Conservation (phyloP, 129 eudicot species). For the Tanacetum coccineum region DNA sequence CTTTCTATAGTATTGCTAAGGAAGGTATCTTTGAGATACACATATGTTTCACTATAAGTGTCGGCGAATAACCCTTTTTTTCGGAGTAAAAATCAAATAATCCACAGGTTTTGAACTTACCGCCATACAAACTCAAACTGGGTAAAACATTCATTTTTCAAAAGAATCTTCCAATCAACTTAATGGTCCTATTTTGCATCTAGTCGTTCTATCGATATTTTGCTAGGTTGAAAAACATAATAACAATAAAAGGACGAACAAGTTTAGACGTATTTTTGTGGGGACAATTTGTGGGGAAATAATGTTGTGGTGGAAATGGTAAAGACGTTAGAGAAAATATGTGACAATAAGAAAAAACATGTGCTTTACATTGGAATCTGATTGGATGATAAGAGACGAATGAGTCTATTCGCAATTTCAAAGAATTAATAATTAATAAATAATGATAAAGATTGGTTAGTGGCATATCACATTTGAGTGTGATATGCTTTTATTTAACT, state of each 20-base stretch:
- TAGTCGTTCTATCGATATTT: too few species aligned
- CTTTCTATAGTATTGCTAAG: too few species aligned
- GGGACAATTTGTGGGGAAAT: slow-evolving; percentile 14
- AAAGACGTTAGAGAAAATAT: slow-evolving; percentile 17
- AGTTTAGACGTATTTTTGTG: slow-evolving; percentile 4
- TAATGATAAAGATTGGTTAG: not conserved
- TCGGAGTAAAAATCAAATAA: too few species aligned
- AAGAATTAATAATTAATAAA: not conserved
- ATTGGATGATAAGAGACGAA: slow-evolving; percentile 24
- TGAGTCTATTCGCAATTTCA: slow-evolving; percentile 15
- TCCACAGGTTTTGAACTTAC: too few species aligned
- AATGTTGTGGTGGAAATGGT: slow-evolving; percentile 22
- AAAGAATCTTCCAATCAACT: too few species aligned
- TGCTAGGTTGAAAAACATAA: too few species aligned
- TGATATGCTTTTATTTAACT: slow-evolving; percentile 13
- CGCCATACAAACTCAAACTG: too few species aligned
- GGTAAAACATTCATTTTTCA: too few species aligned
- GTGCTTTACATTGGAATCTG: slow-evolving; percentile 6
- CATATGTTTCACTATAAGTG: too few species aligned
- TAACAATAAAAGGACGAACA: not conserved
- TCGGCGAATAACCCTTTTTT: too few species aligned
- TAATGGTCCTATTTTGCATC: too few species aligned
- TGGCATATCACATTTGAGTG: slow-evolving; percentile 14
- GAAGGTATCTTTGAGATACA: too few species aligned
- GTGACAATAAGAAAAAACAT: not conserved